Evolutionary conservation across 192 early-diverging fungal species (phyloP).

Genomic region (Glomus cerebriforme): DNA sequence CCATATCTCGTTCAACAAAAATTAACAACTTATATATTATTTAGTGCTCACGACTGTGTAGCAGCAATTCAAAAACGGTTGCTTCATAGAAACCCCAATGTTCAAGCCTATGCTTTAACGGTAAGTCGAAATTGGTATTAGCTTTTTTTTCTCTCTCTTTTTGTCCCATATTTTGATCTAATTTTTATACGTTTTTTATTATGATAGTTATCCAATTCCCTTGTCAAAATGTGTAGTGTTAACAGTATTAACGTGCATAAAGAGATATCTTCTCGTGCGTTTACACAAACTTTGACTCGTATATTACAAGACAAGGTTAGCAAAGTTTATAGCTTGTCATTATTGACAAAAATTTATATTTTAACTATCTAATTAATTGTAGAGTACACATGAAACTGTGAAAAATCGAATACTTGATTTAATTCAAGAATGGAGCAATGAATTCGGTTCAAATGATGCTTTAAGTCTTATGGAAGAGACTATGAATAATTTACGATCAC

Average conservation of each 20-base stretch:
- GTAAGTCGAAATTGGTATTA: slow-evolving; percentile 40
- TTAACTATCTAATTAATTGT: neutral
- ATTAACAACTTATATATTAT: neutral
- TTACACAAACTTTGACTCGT: slow-evolving; percentile 77
- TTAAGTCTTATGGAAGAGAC: slow-evolving; percentile 83
- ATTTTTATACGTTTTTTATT: slow-evolving; percentile 28
- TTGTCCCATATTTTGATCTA: neutral
- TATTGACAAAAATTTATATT: neutral
- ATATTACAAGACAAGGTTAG: slow-evolving; percentile 70
- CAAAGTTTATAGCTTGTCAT: neutral
- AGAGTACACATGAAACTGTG: slow-evolving; percentile 78
- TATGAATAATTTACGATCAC: slow-evolving; percentile 56
- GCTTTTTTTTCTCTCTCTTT: neutral
- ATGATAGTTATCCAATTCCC: slow-evolving; percentile 74
- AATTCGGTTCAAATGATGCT: slow-evolving; percentile 75
- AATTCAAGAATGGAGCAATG: slow-evolving; percentile 91
- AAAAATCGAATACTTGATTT: slow-evolving; percentile 79
- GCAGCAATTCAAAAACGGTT: slow-evolving; percentile 73
- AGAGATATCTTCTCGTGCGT: slow-evolving; percentile 85
- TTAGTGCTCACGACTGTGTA: slow-evolving; percentile 70
- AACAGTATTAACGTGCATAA: slow-evolving; percentile 69
- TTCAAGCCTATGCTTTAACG: slow-evolving; percentile 69
- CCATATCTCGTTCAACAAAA: neutral
- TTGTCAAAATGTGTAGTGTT: slow-evolving; percentile 89
- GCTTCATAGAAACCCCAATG: slow-evolving; percentile 78